Conservation (phyloP, 2,329 filamentous ascomycete genomes). For the Ophiognomonia clavigignenti-juglandacearum region DNA sequence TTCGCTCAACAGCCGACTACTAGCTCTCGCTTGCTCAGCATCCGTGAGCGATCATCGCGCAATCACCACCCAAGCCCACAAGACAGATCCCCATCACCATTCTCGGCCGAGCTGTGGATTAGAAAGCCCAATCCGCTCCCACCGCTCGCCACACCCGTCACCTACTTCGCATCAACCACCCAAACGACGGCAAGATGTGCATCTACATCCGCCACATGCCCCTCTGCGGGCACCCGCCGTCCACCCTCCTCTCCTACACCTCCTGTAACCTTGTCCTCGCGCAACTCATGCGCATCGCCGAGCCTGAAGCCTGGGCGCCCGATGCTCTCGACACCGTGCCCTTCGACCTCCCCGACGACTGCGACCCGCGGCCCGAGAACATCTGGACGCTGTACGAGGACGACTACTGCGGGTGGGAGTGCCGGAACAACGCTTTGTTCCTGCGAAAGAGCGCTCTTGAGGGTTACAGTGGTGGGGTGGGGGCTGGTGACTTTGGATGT, state of each 20-base stretch:
- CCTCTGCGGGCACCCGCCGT: conserved; percentile 20
- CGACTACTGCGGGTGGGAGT: conserved; percentile 26
- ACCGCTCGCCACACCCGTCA: neutral
- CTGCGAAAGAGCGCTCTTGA: neutral
- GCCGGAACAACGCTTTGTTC: conserved; percentile 19
- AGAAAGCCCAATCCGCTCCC: neutral
- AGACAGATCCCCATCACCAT: too few species aligned
- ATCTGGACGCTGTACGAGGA: conserved; percentile 14
- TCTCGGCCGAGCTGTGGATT: too few species aligned
- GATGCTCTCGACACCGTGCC: conserved; percentile 12
- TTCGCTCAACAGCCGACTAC: too few species aligned
- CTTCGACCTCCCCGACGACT: conserved; percentile 19
- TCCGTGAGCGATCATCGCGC: too few species aligned
- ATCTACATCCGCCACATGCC: conserved; percentile 20
- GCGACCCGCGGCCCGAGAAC: conserved; percentile 18
- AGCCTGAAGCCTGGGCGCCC: conserved; percentile 18
- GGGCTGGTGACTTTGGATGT: neutral
- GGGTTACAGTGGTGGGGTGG: neutral
- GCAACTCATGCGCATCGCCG: conserved; percentile 20
- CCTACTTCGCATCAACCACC: too few species aligned
- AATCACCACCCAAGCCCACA: too few species aligned
- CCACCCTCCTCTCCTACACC: conserved; percentile 19
- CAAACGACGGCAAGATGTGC: conserved; percentile 18
- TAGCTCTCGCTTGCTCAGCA: too few species aligned
- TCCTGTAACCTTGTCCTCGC: conserved; percentile 17